A percentile compares a stretch with the other conserved stretches of the same genome.
Evolutionary conservation across 352 stramenopile species (phyloP).

Genomic region (Globisporangium rhizosaccharum): DNA sequence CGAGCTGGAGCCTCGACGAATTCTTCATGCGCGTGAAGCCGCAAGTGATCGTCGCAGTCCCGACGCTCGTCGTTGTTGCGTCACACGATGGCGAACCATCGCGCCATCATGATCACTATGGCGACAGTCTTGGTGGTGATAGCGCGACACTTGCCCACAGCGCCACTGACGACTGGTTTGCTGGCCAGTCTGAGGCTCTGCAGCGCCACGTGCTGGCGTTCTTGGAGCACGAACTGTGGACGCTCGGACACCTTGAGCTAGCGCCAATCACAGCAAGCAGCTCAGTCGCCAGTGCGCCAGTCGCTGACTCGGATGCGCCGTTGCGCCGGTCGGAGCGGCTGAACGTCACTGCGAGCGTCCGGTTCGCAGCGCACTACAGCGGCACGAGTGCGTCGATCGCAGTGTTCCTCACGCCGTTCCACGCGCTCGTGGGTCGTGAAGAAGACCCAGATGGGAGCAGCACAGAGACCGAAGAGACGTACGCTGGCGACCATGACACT

Average conservation of each 20-base stretch:
- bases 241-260: constrained; percentile 3
- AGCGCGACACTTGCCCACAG: background rate
- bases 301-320: background rate
- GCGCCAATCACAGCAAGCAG: background rate
- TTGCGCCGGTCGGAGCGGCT: too few species aligned
- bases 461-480: background rate
- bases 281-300: too few species aligned
- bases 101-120: background rate
- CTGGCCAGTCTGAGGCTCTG: background rate
- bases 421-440: constrained; percentile 3
- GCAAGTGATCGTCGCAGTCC: constrained; percentile 10
- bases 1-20: background rate
- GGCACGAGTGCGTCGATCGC: constrained; percentile 7
- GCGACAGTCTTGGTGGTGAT: background rate
- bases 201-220: constrained; percentile 13
- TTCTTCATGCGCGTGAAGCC: constrained; percentile 1
- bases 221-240: constrained; percentile 2
- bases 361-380: constrained; percentile 3
- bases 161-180: constrained; percentile 6
- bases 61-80: constrained; percentile 11
- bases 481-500: background rate
- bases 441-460: background rate
- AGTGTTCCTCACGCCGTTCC: constrained; percentile 12
- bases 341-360: background rate
- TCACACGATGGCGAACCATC: background rate